Evolutionary conservation across 139 green algal genomes (phyloP).

Genomic region (Volvox africanus): DNA sequence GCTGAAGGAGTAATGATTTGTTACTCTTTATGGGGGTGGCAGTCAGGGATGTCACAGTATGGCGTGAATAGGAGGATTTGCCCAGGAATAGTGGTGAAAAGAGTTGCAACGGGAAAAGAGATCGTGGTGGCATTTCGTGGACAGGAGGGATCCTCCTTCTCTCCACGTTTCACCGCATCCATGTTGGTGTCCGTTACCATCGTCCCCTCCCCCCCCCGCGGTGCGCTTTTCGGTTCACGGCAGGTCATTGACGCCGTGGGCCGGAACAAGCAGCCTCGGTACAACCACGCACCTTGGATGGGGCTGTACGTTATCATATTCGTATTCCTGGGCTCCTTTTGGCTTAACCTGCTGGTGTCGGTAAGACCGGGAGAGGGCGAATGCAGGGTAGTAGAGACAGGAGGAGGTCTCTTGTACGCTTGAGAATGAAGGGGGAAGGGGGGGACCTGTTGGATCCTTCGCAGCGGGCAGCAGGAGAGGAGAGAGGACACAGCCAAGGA

Average conservation of each 20-base stretch:
- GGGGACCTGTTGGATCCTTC: not conserved
- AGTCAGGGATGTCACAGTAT: too few species aligned
- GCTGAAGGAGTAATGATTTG: too few species aligned
- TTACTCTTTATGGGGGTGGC: too few species aligned
- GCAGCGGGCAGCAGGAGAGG: too few species aligned
- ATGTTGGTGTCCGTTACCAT: not conserved
- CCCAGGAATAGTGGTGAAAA: too few species aligned
- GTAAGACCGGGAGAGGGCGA: constrained; percentile 9
- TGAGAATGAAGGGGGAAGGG: not conserved
- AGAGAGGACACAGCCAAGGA: too few species aligned
- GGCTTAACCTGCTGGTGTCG: constrained; percentile 69
- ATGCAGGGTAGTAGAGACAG: not conserved
- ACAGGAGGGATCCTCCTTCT: too few species aligned
- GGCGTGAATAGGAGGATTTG: too few species aligned
- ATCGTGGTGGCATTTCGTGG: too few species aligned
- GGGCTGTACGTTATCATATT: constrained; percentile 56
- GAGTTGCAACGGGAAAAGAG: too few species aligned
- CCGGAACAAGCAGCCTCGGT: constrained; percentile 58
- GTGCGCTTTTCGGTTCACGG: too few species aligned
- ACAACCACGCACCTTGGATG: constrained; percentile 41
- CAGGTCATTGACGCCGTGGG: constrained; percentile 58
- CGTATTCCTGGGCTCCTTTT: constrained; percentile 63
- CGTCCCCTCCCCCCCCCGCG: not conserved
- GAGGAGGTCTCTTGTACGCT: not conserved
- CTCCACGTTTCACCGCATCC: too few species aligned